Conservation (phyloP, 1,284 basidiomycete species). For the Puccinia novopanici region DNA sequence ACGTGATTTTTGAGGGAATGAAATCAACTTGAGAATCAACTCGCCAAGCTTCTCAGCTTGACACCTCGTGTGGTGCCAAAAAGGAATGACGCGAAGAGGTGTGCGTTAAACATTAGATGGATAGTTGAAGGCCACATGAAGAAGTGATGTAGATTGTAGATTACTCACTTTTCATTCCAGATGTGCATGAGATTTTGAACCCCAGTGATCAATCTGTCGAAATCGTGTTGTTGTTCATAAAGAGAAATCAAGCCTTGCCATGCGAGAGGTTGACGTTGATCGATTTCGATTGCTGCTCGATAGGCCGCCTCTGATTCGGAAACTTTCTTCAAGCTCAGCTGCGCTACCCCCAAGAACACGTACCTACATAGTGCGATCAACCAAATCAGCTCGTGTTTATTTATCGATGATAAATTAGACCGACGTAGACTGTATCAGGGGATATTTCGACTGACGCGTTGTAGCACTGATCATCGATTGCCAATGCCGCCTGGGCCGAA, state of each 20-base stretch:
- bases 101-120: background rate
- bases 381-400: background rate
- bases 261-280: conserved; percentile 38
- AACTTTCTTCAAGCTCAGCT: conserved; percentile 34
- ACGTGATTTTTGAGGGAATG: conserved; percentile 27
- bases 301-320: conserved; percentile 34
- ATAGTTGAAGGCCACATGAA: background rate
- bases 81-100: background rate
- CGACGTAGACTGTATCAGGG: background rate
- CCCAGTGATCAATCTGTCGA: conserved; percentile 10
- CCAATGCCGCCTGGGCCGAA: conserved; percentile 21
- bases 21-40: conserved; percentile 36
- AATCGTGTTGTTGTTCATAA: conserved; percentile 29
- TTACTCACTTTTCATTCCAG: conserved; percentile 43
- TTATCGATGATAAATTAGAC: background rate
- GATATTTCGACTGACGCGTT: conserved; percentile 21
- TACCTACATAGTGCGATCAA: background rate
- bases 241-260: conserved; percentile 43
- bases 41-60: conserved; percentile 48
- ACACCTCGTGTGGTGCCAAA: background rate
- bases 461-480: conserved; percentile 26
- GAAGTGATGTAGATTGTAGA: background rate
- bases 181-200: conserved; percentile 18
- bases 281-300: conserved; percentile 35
- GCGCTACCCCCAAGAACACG: conserved; percentile 42